Evolutionary conservation across 2,329 filamentous ascomycete genomes (phyloP).

Genomic region (Phaeosphaeriaceae sp.): DNA sequence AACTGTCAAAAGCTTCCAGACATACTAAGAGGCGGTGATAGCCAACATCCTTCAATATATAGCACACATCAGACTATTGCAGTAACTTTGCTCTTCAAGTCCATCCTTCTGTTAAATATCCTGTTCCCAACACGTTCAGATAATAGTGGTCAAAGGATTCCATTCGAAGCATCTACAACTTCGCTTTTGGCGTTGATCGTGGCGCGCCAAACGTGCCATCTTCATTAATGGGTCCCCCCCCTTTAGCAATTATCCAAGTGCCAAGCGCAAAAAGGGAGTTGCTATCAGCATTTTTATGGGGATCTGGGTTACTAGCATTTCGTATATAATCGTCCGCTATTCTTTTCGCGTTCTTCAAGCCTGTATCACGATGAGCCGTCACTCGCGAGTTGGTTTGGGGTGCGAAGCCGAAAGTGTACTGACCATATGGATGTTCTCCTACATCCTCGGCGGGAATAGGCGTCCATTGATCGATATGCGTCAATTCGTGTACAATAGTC

Average conservation of each 20-base stretch:
- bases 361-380: not conserved
- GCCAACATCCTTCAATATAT: no score
- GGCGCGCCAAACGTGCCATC: not conserved
- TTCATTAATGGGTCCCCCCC: not conserved
- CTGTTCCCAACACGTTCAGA: not conserved
- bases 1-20: no score
- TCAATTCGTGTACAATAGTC: slow-evolving; percentile 6
- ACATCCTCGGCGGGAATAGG: not conserved
- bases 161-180: not conserved
- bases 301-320: not conserved
- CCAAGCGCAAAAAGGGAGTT: not conserved
- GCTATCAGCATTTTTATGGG: not conserved
- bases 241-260: not conserved
- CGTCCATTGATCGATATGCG: not conserved
- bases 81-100: no score
- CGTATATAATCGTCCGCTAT: not conserved
- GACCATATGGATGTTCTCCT: not conserved
- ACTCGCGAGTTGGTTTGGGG: no score
- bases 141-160: not conserved
- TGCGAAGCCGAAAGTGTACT: not conserved
- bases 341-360: not conserved
- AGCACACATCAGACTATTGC: no score
- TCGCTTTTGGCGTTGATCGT: slow-evolving; percentile 6
- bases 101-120: no score
- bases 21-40: no score